Evolutionary conservation across 768 basidiomycete genomes (phyloP), one percentile per base, ranked within the genome.

Genomic region (Boletus reticuloceps): DNA sequence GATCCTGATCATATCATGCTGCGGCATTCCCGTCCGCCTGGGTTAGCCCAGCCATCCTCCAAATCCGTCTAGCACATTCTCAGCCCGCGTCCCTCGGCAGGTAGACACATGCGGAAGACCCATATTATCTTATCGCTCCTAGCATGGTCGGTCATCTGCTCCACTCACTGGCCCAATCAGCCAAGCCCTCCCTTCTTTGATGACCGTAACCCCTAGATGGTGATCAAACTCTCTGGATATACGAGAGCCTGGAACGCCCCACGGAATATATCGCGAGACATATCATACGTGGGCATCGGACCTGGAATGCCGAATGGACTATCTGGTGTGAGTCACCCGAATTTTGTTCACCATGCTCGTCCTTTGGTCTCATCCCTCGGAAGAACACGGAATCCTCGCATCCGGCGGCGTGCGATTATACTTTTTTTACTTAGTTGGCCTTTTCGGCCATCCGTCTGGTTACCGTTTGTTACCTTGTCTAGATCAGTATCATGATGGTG

Each of bases 41-140:
- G 27, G 27, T 27, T 9, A 38, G 34, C 19, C 34, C 47, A 38
- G 13, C 13, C 34, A 6, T 2, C 13, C 10, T 29, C 51, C 41
- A 29, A 45, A 51, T 49, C 36, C 22, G 56, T 56, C 57, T 19
- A 2, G 20, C 20, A 20, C 20, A 1, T 20, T 20, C 20, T 20
- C 20, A 20, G 20, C 34, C 64, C 58, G 66, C 29, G 38, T 43
- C 29, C 38, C 27, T 53, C 66, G 65, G 65, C 42, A 36, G 20
- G 27, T 34, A 47, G n/a, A 25, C 50, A 22, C 44, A 50, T 50
- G 51, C 17, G 36, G 31, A 39, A 37, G 14, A 10, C 20, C 54
- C 39, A 43, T 38, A 49, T 56, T 44, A 65, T 67, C 61, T 65
- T 65, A 66, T 68, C 51, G 44, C 51, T 1, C 43, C 62, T 20